Evolutionary conservation across 2,329 filamentous ascomycete species (phyloP).

Genomic region (Epichloe typhina): DNA sequence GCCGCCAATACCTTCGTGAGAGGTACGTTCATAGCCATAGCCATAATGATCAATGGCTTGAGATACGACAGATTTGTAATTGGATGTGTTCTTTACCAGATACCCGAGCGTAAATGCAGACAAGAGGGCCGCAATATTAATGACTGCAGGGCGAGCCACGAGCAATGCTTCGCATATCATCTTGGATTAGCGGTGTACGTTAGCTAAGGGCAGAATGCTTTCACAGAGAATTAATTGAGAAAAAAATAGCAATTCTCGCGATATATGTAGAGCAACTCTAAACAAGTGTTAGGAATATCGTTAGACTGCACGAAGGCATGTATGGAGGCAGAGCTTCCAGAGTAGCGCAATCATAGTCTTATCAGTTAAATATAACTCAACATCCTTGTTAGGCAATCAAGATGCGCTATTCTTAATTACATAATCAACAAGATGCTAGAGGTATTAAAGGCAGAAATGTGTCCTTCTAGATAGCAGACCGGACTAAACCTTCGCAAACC

Average conservation of each 20-base stretch:
- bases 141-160: not conserved
- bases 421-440: not conserved
- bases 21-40: not conserved
- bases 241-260: not conserved
- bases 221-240: too few relatives aligned
- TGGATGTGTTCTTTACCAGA: not conserved
- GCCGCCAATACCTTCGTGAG: not conserved
- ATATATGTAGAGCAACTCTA: not conserved
- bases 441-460: conserved; percentile 1
- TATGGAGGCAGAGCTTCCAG: not conserved
- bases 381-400: not conserved
- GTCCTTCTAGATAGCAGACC: not conserved
- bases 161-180: not conserved
- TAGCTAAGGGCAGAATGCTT: not conserved
- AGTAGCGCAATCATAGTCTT: not conserved
- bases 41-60: not conserved
- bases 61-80: not conserved
- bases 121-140: not conserved
- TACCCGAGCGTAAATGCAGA: conserved; percentile 2
- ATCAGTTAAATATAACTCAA: not conserved
- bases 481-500: not conserved
- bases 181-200: not conserved
- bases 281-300: too few relatives aligned
- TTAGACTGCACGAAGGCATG: not conserved
- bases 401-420: not conserved